phyloP scores from a whole-genome alignment of 331 rosid genomes.

The Prunus yedoensis region DNA sequence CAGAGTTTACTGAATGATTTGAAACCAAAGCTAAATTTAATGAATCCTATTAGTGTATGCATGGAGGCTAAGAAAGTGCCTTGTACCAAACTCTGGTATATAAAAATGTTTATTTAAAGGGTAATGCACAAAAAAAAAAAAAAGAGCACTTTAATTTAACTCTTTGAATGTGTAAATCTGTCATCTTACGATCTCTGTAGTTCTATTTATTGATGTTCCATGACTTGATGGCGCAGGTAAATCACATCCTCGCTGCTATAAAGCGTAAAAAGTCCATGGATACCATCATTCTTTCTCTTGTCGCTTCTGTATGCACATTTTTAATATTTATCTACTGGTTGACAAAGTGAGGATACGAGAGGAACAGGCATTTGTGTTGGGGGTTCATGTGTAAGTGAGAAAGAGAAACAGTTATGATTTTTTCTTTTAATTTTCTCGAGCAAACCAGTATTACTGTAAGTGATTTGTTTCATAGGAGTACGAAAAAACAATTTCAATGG shows the following conservation, averaged over 20 bases:
- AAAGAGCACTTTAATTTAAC: neutral
- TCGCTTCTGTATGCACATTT: slow-evolving; percentile 85
- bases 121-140: neutral
- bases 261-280: slow-evolving; percentile 95
- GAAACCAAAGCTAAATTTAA: neutral
- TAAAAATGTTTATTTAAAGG: neutral
- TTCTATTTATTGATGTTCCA: slow-evolving; percentile 15
- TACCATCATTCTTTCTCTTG: slow-evolving; percentile 77
- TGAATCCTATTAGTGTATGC: neutral
- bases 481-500: neutral
- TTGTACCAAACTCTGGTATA: neutral
- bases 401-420: neutral
- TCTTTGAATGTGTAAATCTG: neutral
- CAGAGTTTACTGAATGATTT: neutral
- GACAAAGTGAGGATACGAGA: slow-evolving; percentile 56
- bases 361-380: slow-evolving; percentile 5
- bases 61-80: neutral
- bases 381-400: slow-evolving; percentile 9
- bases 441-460: neutral
- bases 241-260: slow-evolving; percentile 66
- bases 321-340: slow-evolving; percentile 89
- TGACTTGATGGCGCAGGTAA: slow-evolving; percentile 61
- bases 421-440: neutral
- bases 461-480: slow-evolving; percentile 7
- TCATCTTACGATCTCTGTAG: neutral